A percentile compares a stretch with the other conserved stretches of the same genome.
phyloP scores from a whole-genome alignment of 495 filamentous ascomycete species.

The Recurvomyces mirabilis region DNA sequence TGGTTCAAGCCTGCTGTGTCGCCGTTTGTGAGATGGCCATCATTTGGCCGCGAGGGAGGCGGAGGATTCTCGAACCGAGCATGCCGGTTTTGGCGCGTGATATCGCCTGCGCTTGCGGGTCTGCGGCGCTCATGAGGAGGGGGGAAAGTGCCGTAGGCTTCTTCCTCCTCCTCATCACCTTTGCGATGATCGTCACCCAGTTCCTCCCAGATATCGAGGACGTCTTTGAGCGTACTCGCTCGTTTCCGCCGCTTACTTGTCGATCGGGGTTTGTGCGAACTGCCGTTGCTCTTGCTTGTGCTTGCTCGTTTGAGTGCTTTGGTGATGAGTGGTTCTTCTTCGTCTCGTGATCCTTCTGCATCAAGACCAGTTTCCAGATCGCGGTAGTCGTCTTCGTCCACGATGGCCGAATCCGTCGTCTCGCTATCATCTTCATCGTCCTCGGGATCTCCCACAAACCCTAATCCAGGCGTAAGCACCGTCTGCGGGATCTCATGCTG shows the following conservation, averaged over 20 bases:
- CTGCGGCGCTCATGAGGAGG: background rate
- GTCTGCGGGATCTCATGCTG: constrained; percentile 40
- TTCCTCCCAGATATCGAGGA: constrained; percentile 31
- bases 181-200: constrained; percentile 28
- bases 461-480: constrained; percentile 55
- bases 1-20: too few species aligned
- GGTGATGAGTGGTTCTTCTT: constrained; percentile 6
- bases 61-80: too few species aligned
- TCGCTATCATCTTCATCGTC: too few species aligned
- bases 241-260: constrained; percentile 19
- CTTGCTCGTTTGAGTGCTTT: constrained; percentile 4
- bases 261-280: background rate
- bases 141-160: constrained; percentile 14
- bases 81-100: background rate
- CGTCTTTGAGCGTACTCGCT: constrained; percentile 17
- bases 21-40: too few species aligned
- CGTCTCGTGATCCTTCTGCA: too few species aligned
- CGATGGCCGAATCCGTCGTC: constrained; percentile 10
- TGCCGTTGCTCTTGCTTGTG: constrained; percentile 2
- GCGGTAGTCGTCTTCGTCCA: constrained; percentile 19
- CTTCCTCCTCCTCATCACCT: constrained; percentile 21
- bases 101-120: constrained; percentile 5
- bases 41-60: too few species aligned
- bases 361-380: too few species aligned
- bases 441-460: constrained; percentile 44